These are phyloP conservation scores for Colletotrichum lentis DNA, from an alignment of 2,329 filamentous ascomycete species.

Conservation along the genomic window DNA sequence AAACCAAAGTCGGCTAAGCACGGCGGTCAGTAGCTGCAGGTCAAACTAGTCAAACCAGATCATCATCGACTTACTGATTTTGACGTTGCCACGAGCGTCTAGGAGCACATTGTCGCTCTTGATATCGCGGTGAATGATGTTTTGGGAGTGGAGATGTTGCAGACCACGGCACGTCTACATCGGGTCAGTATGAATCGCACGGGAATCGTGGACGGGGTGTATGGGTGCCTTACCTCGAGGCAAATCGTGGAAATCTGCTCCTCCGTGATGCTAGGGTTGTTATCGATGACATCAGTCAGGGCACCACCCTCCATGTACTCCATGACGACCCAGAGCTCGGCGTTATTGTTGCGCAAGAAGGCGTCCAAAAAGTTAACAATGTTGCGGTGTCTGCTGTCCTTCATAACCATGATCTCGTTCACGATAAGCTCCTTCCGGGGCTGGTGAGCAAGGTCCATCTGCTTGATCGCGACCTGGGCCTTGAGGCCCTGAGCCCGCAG, in stretches of 20 bases:
- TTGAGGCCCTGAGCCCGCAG: conserved; percentile 80
- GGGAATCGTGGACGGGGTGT: background rate
- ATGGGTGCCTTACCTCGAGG: conserved; percentile 74
- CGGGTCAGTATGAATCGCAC: conserved; percentile 39
- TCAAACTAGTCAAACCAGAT: too few relatives aligned
- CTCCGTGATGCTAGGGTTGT: conserved; percentile 91
- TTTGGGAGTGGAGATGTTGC: conserved; percentile 92
- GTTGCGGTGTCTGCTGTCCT: conserved; percentile 96
- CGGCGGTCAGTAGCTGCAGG: conserved; percentile 45
- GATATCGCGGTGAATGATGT: conserved; percentile 98
- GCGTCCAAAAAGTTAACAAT: conserved; percentile 99
- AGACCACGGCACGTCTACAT: conserved; percentile 90
- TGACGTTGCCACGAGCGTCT: conserved; percentile 93
- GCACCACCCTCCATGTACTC: conserved; percentile 99
- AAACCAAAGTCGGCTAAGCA: conserved; percentile 94
- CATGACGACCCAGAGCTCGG: conserved; percentile 99
- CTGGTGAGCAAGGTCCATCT: conserved; percentile 98
- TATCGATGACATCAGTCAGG: conserved; percentile 97
- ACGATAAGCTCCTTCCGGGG: conserved; percentile 98
- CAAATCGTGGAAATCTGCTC: conserved; percentile 98
- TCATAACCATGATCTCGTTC: conserved; percentile 99
- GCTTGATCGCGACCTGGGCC: conserved; percentile 96
- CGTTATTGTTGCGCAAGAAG: conserved; percentile 92
- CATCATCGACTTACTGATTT: conserved; percentile 79
- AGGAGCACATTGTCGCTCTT: conserved; percentile 98